Conservation (phyloP, 768 basidiomycete genomes). For the Leucocoprinus leucothites region DNA sequence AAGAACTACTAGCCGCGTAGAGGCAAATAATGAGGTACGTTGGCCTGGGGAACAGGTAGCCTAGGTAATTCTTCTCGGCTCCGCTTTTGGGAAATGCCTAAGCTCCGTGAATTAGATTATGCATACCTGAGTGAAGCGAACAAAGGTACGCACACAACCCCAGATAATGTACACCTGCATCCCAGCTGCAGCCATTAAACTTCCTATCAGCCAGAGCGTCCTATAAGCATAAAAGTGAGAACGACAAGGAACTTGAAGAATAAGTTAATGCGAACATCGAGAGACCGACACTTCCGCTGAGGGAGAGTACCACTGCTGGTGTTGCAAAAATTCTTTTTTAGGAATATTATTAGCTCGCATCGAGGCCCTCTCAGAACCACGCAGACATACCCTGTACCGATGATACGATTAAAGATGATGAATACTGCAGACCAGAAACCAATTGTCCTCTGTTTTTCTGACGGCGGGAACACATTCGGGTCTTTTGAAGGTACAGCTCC, state of each 20-base stretch:
- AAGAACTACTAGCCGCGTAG: slow-evolving; percentile 50
- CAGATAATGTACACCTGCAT: slow-evolving; percentile 40
- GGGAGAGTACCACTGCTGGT: slow-evolving; percentile 26
- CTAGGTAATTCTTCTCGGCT: slow-evolving; percentile 70
- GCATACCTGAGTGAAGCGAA: neutral
- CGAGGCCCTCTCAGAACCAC: neutral
- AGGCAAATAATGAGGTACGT: slow-evolving; percentile 55
- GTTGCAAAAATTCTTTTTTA: neutral
- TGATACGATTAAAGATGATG: neutral
- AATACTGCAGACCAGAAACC: neutral
- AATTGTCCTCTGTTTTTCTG: neutral
- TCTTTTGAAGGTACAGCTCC: neutral
- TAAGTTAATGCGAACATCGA: slow-evolving; percentile 30
- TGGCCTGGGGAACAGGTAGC: slow-evolving; percentile 56
- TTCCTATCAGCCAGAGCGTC: slow-evolving; percentile 41
- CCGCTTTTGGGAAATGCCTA: slow-evolving; percentile 59
- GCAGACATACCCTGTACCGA: neutral
- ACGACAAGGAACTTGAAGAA: neutral
- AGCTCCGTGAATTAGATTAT: neutral
- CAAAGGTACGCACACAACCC: slow-evolving; percentile 30
- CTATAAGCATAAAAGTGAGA: slow-evolving; percentile 12
- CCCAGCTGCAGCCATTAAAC: slow-evolving; percentile 35
- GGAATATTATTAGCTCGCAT: too few species aligned
- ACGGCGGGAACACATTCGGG: neutral
- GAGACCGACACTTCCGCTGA: slow-evolving; percentile 41